A percentile compares a stretch with the other conserved stretches of the same genome.
Evolutionary conservation across 2,329 filamentous ascomycete genomes (phyloP).

Genomic region (Aspergillus quadrilineatus): DNA sequence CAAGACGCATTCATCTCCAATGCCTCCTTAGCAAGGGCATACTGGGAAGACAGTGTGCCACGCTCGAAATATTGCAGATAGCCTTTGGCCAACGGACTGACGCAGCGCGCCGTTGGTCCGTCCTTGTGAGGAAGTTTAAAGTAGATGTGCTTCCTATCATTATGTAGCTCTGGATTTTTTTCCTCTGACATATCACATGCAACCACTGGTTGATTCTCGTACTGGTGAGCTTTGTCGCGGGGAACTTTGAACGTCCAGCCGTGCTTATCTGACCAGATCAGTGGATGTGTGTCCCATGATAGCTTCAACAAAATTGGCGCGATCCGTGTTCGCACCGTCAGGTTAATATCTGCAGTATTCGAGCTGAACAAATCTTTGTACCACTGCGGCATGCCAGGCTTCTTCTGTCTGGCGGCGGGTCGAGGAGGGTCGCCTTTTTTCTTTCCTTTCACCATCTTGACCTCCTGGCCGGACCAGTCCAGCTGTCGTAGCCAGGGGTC

Average conservation of each 20-base stretch:
- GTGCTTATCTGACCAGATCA: conserved; percentile 89
- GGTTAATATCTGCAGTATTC: conserved; percentile 62
- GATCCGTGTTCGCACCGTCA: conserved; percentile 84
- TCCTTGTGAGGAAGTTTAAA: conserved; percentile 98
- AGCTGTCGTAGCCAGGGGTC: conserved; percentile 93
- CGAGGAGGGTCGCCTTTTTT: conserved; percentile 78
- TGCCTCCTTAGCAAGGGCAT: conserved; percentile 85
- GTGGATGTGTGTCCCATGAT: conserved; percentile 82
- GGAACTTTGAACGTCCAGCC: conserved; percentile 90
- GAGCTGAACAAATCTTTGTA: conserved; percentile 86
- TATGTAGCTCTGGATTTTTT: conserved; percentile 61
- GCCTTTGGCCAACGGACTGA: conserved; percentile 84
- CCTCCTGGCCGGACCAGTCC: conserved; percentile 91
- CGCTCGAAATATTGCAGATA: conserved; percentile 91
- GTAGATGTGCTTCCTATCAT: conserved; percentile 67
- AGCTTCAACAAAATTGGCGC: conserved; percentile 81
- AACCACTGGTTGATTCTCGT: conserved; percentile 68
- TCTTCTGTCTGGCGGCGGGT: conserved; percentile 81
- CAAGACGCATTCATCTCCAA: conserved; percentile 98
- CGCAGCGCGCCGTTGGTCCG: conserved; percentile 79
- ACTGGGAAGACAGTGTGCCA: conserved; percentile 83
- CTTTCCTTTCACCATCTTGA: conserved; percentile 88
- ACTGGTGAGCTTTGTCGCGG: conserved; percentile 60
- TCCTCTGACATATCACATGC: conserved; percentile 77
- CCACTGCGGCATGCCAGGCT: conserved; percentile 92